phyloP scores from a whole-genome alignment of 148 eudicot genomes.

The Rhododendron mucronatum region DNA sequence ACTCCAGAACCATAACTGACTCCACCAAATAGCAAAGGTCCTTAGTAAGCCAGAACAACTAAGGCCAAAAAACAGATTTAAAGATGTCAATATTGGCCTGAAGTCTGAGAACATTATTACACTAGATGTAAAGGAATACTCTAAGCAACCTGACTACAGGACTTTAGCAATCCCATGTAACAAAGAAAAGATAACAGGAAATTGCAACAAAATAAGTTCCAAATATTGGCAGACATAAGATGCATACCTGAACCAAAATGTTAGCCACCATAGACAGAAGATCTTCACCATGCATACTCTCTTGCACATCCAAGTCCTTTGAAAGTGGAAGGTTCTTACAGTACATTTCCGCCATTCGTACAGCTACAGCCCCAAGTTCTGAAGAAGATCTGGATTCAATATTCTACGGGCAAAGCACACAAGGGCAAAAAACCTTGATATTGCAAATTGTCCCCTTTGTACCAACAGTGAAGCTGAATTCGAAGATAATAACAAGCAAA shows the following conservation, averaged over 20 bases:
- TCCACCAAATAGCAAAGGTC: slow-evolving; percentile 78
- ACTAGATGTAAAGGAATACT: neutral
- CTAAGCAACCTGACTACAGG: neutral
- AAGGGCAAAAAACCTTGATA: neutral
- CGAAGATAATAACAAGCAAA: neutral
- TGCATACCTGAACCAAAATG: slow-evolving; percentile 74
- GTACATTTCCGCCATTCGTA: slow-evolving; percentile 60
- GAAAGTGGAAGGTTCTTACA: slow-evolving; percentile 77
- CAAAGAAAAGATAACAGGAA: neutral
- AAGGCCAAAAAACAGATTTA: slow-evolving; percentile 13
- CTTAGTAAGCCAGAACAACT: slow-evolving; percentile 86
- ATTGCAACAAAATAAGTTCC: neutral
- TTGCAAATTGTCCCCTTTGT: neutral
- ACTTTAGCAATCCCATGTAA: neutral
- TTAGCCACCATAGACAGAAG: slow-evolving; percentile 66
- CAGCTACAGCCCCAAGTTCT: slow-evolving; percentile 65
- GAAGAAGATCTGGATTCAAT: slow-evolving; percentile 18
- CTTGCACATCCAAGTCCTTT: slow-evolving; percentile 86
- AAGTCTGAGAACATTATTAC: neutral
- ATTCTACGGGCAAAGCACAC: slow-evolving; percentile 10
- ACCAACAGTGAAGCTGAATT: neutral
- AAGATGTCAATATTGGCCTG: neutral
- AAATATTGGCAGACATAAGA: neutral
- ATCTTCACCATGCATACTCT: slow-evolving; percentile 93
- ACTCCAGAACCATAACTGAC: slow-evolving; percentile 77